Evolutionary conservation across 2,329 filamentous ascomycete species (phyloP).

Genomic region (Exophiala mesophila): DNA sequence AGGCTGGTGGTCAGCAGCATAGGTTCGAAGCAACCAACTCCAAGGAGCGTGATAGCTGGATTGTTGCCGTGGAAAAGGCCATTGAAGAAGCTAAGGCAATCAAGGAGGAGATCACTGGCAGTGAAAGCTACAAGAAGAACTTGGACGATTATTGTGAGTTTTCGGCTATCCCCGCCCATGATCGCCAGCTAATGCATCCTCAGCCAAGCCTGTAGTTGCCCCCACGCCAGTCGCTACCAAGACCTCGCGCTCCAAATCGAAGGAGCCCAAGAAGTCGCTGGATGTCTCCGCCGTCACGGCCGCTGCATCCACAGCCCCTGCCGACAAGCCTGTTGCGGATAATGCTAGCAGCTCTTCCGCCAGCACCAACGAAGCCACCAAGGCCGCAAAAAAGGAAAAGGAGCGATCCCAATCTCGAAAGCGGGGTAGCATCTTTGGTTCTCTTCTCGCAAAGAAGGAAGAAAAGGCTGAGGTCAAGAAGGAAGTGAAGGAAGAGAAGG

Average conservation of each 20-base stretch:
- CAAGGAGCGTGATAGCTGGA: slow-evolving; percentile 88
- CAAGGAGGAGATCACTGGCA: slow-evolving; percentile 66
- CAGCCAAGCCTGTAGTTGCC: slow-evolving; percentile 42
- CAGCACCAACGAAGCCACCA: slow-evolving; percentile 32
- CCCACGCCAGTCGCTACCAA: slow-evolving; percentile 30
- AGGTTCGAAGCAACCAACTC: slow-evolving; percentile 74
- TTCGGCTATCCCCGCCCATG: slow-evolving; percentile 12
- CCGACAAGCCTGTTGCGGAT: slow-evolving; percentile 19
- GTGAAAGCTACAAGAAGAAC: slow-evolving; percentile 83
- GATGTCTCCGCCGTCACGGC: slow-evolving; percentile 20
- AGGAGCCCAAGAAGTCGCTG: slow-evolving; percentile 32
- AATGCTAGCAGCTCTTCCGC: slow-evolving; percentile 17
- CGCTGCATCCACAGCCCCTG: slow-evolving; percentile 13
- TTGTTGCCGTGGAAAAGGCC: slow-evolving; percentile 75
- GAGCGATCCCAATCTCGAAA: slow-evolving; percentile 58
- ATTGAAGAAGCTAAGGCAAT: slow-evolving; percentile 79
- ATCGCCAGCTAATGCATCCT: slow-evolving; percentile 26
- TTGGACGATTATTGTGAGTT: slow-evolving; percentile 64
- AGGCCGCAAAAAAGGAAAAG: slow-evolving; percentile 56
- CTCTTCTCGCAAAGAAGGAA: slow-evolving; percentile 53
- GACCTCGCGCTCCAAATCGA: slow-evolving; percentile 31
- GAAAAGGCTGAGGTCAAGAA: slow-evolving; percentile 35
- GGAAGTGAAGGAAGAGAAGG: slow-evolving; percentile 36
- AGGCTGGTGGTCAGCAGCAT: slow-evolving; percentile 83
- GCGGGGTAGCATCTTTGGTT: slow-evolving; percentile 55